Conservation (phyloP, 345 rosid species). For the Euphorbia tirucalli region DNA sequence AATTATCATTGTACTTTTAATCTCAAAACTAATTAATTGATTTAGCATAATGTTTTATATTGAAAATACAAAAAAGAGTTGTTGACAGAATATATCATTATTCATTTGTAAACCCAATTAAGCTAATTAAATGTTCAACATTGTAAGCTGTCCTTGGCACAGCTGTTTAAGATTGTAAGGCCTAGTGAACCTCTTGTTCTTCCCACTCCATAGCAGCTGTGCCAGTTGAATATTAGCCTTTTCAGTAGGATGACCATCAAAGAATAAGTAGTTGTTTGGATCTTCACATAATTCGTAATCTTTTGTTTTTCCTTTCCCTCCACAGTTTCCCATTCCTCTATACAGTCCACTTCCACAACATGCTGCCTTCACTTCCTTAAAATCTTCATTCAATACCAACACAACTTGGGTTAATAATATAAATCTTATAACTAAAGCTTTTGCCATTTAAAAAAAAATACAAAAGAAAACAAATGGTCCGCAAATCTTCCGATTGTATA, state of each 20-base stretch:
- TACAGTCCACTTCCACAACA: slow-evolving; percentile 33
- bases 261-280: slow-evolving; percentile 16
- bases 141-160: neutral
- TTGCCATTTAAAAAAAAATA: too few relatives aligned
- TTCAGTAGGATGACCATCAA: slow-evolving; percentile 24
- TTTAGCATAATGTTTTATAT: too few relatives aligned
- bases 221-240: slow-evolving; percentile 18
- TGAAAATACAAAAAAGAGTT: too few relatives aligned
- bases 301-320: neutral
- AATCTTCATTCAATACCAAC: slow-evolving; percentile 13
- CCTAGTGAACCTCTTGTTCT: neutral
- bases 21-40: too few relatives aligned
- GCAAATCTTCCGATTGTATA: too few relatives aligned
- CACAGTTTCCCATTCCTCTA: slow-evolving; percentile 6
- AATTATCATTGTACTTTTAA: too few relatives aligned
- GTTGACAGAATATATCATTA: too few relatives aligned
- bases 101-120: too few relatives aligned
- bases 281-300: neutral
- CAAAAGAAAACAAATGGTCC: too few relatives aligned
- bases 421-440: too few relatives aligned
- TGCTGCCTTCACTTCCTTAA: slow-evolving; percentile 18
- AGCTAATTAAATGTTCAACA: too few relatives aligned
- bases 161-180: slow-evolving; percentile 22
- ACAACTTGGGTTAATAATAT: too few relatives aligned
- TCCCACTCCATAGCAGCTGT: slow-evolving; percentile 21